These are phyloP conservation scores for Suillus decipiens DNA, from an alignment of 768 basidiomycete species.

Conservation along the genomic window DNA sequence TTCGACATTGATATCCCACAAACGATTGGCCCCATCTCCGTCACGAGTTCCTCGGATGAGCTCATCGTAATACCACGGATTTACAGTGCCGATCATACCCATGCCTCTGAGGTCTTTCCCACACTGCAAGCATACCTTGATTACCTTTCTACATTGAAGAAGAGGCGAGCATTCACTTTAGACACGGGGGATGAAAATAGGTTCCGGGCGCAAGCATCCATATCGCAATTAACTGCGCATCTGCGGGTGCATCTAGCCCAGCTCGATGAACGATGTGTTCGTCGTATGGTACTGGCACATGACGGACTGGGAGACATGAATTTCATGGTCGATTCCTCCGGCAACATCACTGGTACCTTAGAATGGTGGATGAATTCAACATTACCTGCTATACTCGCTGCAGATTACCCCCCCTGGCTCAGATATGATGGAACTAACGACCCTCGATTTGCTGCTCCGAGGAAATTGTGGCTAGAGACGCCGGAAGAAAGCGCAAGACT, in stretches of 20 bases:
- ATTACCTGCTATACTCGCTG: slow-evolving; percentile 24
- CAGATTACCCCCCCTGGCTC: slow-evolving; percentile 26
- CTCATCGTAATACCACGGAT: slow-evolving; percentile 9
- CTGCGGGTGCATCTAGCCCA: neutral
- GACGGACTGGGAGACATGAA: slow-evolving; percentile 18
- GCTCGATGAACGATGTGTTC: slow-evolving; percentile 4
- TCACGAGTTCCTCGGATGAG: neutral
- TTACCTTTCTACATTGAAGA: slow-evolving; percentile 5
- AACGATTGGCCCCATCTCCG: slow-evolving; percentile 6
- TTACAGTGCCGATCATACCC: neutral
- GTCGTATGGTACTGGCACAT: slow-evolving; percentile 20
- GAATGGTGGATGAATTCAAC: slow-evolving; percentile 27
- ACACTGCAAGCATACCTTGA: slow-evolving; percentile 11
- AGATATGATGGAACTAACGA: slow-evolving; percentile 23
- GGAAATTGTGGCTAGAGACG: slow-evolving; percentile 10
- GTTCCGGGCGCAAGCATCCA: slow-evolving; percentile 11
- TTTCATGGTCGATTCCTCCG: slow-evolving; percentile 18
- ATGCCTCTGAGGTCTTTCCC: slow-evolving; percentile 3
- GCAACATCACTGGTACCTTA: slow-evolving; percentile 20
- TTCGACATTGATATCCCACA: slow-evolving; percentile 14
- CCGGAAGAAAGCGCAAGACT: slow-evolving; percentile 11
- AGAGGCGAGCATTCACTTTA: slow-evolving; percentile 4
- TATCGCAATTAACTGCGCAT: slow-evolving; percentile 10
- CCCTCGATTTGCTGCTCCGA: slow-evolving; percentile 15
- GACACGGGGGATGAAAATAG: slow-evolving; percentile 9